Percentiles rank a stretch among this genome's conserved stretches.
Conservation (phyloP, 1,139 yeast species). For the Yamadazyma spencermartinsiae region DNA sequence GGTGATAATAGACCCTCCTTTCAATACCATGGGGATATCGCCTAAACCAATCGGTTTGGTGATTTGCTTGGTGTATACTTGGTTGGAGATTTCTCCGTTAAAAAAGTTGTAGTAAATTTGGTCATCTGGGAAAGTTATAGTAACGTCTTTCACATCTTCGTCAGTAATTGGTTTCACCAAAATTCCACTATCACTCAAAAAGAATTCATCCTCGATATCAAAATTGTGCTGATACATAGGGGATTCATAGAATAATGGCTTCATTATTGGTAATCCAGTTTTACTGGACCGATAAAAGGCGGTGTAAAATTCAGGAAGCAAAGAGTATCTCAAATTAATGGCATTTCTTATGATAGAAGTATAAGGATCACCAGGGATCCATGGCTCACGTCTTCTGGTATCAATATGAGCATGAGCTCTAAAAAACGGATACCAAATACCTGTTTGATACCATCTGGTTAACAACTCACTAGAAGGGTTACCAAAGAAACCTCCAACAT, state of each 20-base stretch:
- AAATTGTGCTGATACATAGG: slow-evolving; percentile 46
- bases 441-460: slow-evolving; percentile 94
- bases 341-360: slow-evolving; percentile 70
- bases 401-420: slow-evolving; percentile 97
- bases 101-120: slow-evolving; percentile 61
- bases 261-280: slow-evolving; percentile 69
- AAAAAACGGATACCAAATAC: slow-evolving; percentile 94
- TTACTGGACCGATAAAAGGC: slow-evolving; percentile 66
- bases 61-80: slow-evolving; percentile 18
- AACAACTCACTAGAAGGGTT: slow-evolving; percentile 79
- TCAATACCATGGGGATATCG: slow-evolving; percentile 69
- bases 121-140: slow-evolving; percentile 64
- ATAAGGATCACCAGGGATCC: slow-evolving; percentile 76
- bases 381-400: slow-evolving; percentile 89
- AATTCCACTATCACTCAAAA: slow-evolving; percentile 69
- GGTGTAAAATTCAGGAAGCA: slow-evolving; percentile 81
- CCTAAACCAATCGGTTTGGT: slow-evolving; percentile 47
- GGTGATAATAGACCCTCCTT: slow-evolving; percentile 76
- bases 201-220: slow-evolving; percentile 80
- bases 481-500: slow-evolving; percentile 95
- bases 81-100: slow-evolving; percentile 28
- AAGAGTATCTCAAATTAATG: slow-evolving; percentile 66
- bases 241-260: slow-evolving; percentile 70
- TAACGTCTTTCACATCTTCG: slow-evolving; percentile 45
- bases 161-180: slow-evolving; percentile 81